These are phyloP conservation scores for Carex arenaria DNA, from an alignment of 202 grass and related monocot genomes.

Conservation along the genomic window DNA sequence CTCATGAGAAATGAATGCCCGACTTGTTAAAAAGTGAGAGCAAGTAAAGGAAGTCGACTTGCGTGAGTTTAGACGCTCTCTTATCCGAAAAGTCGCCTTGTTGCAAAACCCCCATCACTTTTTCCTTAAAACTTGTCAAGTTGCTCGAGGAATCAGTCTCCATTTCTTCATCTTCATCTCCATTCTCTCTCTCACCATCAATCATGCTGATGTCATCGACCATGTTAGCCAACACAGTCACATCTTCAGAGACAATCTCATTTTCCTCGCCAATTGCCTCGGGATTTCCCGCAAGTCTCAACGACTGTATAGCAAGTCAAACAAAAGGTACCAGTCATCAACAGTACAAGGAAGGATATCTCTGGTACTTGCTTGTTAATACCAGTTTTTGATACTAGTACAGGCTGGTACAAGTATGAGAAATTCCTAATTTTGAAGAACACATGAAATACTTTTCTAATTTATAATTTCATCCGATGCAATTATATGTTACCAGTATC, in stretches of 20 bases:
- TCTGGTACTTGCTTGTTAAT: background rate
- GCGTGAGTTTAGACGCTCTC: conserved; percentile 76
- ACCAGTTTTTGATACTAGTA: background rate
- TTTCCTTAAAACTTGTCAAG: conserved; percentile 59
- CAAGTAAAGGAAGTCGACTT: conserved; percentile 83
- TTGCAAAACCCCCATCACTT: conserved; percentile 75
- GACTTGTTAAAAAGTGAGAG: conserved; percentile 89
- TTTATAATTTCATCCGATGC: background rate
- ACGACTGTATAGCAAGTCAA: conserved; percentile 36
- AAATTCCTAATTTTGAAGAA: background rate
- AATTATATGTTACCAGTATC: background rate
- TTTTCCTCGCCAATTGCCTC: conserved; percentile 29
- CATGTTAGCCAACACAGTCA: conserved; percentile 64
- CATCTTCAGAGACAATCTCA: conserved; percentile 41
- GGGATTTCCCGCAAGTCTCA: conserved; percentile 40
- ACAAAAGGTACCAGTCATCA: background rate
- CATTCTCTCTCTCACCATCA: conserved; percentile 23
- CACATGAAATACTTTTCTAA: background rate
- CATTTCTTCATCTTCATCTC: conserved; percentile 76
- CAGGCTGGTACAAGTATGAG: background rate
- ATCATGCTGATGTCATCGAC: conserved; percentile 73
- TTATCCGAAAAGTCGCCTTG: conserved; percentile 95
- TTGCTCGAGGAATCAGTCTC: conserved; percentile 53
- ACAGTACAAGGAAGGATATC: background rate
- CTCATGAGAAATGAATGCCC: conserved; percentile 88